Conservation (phyloP, 2,329 filamentous ascomycete genomes). For the Penicillium sp. region DNA sequence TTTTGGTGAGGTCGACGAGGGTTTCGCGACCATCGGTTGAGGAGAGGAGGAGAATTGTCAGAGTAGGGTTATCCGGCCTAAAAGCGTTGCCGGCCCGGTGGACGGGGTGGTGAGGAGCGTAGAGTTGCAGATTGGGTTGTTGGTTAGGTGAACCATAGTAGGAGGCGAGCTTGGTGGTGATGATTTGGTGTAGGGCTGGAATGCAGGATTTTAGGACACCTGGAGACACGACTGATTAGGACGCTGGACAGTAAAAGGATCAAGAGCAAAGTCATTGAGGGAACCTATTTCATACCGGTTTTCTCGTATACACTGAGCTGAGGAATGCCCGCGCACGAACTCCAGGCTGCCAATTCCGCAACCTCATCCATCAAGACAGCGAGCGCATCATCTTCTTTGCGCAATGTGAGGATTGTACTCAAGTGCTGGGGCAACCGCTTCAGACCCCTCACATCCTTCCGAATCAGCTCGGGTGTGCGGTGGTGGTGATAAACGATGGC, state of each 20-base stretch:
- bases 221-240: constrained; percentile 37
- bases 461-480: constrained; percentile 87
- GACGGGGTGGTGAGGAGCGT: constrained; percentile 66
- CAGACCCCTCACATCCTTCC: constrained; percentile 76
- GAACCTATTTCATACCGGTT: constrained; percentile 61
- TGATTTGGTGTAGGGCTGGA: constrained; percentile 75
- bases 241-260: neutral
- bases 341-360: constrained; percentile 91
- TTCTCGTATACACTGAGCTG: constrained; percentile 88
- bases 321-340: constrained; percentile 81
- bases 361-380: constrained; percentile 86
- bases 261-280: neutral
- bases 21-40: constrained; percentile 88
- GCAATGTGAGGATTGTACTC: constrained; percentile 78
- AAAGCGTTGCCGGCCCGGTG: constrained; percentile 26
- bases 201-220: constrained; percentile 88
- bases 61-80: constrained; percentile 28
- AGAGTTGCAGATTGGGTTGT: constrained; percentile 69
- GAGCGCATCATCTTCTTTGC: constrained; percentile 68
- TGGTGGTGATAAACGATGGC: constrained; percentile 93
- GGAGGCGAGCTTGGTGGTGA: constrained; percentile 74
- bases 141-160: constrained; percentile 73
- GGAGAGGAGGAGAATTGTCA: constrained; percentile 76
- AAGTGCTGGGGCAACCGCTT: constrained; percentile 77
- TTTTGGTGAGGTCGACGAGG: constrained; percentile 91